Evolutionary conservation across 2,329 filamentous ascomycete genomes (phyloP).

Genomic region (Clathrospora elynae): DNA sequence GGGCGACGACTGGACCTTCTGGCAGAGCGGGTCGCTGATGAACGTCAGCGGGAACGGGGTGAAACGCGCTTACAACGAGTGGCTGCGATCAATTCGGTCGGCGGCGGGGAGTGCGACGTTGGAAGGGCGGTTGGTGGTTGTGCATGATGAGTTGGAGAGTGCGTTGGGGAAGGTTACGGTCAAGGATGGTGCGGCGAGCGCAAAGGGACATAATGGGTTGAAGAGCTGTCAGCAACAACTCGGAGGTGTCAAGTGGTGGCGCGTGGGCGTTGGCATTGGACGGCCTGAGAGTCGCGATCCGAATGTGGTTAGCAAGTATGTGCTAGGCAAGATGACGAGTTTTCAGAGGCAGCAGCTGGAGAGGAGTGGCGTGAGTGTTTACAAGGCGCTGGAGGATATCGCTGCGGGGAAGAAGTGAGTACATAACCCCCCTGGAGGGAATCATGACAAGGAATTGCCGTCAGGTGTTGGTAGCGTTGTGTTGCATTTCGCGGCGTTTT

Average conservation of each 20-base stretch:
- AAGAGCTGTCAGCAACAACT: constrained; percentile 49
- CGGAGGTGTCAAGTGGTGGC: constrained; percentile 51
- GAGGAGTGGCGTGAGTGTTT: constrained; percentile 54
- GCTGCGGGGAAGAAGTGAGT: constrained; percentile 47
- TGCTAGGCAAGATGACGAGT: constrained; percentile 69
- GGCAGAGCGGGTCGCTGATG: constrained; percentile 80
- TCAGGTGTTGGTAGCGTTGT: no score
- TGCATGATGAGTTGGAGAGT: constrained; percentile 88
- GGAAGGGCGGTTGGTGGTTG: constrained; percentile 67
- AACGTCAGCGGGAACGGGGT: constrained; percentile 80
- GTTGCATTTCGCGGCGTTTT: constrained; percentile 13
- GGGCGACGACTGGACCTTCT: constrained; percentile 62
- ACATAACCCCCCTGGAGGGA: no score
- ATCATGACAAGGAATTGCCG: no score
- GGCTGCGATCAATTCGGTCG: constrained; percentile 23
- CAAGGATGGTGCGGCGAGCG: constrained; percentile 60
- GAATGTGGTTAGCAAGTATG: constrained; percentile 73
- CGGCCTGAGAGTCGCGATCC: constrained; percentile 72
- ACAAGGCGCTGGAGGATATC: constrained; percentile 58
- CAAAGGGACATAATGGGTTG: constrained; percentile 54
- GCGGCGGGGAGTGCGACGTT: constrained; percentile 14
- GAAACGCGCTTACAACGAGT: constrained; percentile 67
- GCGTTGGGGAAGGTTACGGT: constrained; percentile 70
- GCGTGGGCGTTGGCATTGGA: constrained; percentile 87
- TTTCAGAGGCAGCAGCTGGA: constrained; percentile 53